Evolutionary conservation across 441 rosid genomes (phyloP).

Genomic region (Erodium trifolium): DNA sequence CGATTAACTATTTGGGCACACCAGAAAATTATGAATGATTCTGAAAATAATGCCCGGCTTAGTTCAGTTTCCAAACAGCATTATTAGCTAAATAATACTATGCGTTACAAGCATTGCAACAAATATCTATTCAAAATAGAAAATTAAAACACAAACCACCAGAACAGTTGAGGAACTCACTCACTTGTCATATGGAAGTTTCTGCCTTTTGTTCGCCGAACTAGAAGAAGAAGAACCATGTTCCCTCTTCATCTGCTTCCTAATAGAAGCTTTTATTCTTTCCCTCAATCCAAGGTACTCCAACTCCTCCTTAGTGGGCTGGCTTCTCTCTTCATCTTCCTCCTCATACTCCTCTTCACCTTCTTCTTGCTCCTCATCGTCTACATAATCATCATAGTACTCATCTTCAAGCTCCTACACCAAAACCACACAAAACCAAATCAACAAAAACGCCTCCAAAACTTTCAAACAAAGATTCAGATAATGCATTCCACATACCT

Average conservation of each 20-base stretch:
- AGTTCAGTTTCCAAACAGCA: no score
- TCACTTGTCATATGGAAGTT: constrained; percentile 52
- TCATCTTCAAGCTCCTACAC: constrained; percentile 51
- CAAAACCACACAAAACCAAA: background rate
- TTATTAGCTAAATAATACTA: no score
- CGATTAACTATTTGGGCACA: no score
- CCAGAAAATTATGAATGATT: no score
- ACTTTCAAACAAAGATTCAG: background rate
- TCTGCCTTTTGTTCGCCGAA: constrained; percentile 39
- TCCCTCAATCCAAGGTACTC: constrained; percentile 65
- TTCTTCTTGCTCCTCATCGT: constrained; percentile 36
- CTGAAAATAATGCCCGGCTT: no score
- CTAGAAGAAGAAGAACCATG: constrained; percentile 26
- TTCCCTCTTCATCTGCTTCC: constrained; percentile 45
- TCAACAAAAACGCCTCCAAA: background rate
- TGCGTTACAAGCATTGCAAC: background rate
- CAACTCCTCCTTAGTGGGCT: constrained; percentile 54
- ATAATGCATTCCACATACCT: background rate
- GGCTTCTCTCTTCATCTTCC: constrained; percentile 38
- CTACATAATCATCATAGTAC: constrained; percentile 28
- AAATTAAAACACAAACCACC: no score
- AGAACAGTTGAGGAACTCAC: constrained; percentile 18
- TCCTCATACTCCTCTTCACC: constrained; percentile 24
- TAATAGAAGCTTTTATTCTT: constrained; percentile 47
- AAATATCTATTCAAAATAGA: no score